These are phyloP conservation scores for Paxillus involutus DNA, from an alignment of 768 basidiomycete genomes.

Conservation along the genomic window DNA sequence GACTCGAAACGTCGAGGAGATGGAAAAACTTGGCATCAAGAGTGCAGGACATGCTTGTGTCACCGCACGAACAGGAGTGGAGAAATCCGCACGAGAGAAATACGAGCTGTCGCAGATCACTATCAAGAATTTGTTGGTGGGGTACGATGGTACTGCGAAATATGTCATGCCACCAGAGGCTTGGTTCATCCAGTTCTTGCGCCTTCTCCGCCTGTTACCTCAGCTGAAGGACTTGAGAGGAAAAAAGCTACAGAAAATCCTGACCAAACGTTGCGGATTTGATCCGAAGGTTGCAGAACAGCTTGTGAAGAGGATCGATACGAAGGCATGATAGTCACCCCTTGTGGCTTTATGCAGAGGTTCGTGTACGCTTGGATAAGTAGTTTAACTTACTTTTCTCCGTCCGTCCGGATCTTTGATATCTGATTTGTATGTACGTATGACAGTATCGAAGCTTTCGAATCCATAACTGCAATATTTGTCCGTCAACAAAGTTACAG, in stretches of 20 bases:
- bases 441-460: no score
- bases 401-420: neutral
- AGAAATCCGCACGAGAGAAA: no score
- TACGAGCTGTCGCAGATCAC: constrained; percentile 17
- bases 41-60: constrained; percentile 10
- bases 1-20: neutral
- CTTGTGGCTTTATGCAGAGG: no score
- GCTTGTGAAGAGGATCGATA: constrained; percentile 18
- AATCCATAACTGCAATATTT: no score
- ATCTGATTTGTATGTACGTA: no score
- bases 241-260: constrained; percentile 22
- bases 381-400: no score
- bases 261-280: constrained; percentile 31
- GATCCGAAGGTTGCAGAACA: constrained; percentile 17
- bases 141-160: constrained; percentile 11
- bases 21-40: neutral
- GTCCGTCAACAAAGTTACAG: no score
- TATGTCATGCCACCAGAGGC: constrained; percentile 26
- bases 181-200: constrained; percentile 26
- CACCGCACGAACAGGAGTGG: no score
- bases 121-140: constrained; percentile 14
- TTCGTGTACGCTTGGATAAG: neutral
- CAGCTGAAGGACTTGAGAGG: constrained; percentile 19
- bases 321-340: no score
- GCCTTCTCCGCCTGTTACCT: constrained; percentile 22